Evolutionary conservation across 306 rosid species (phyloP).

Genomic region (Vicia sativa): DNA sequence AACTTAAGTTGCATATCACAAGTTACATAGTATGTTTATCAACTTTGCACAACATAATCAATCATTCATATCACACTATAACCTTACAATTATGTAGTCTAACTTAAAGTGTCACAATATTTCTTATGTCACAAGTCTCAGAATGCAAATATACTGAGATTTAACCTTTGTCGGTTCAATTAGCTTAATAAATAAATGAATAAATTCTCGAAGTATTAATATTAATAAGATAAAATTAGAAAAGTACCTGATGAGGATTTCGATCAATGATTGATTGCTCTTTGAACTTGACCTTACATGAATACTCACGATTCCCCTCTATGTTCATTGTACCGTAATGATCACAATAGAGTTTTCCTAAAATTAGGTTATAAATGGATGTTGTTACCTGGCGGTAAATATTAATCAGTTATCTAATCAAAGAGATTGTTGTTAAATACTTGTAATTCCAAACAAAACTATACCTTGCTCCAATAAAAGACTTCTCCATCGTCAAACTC

Average conservation of each 20-base stretch:
- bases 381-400: slow-evolving; percentile 78
- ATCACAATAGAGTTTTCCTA: slow-evolving; percentile 94
- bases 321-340: slow-evolving; percentile 94
- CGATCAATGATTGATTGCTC: slow-evolving; percentile 87
- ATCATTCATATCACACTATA: background rate
- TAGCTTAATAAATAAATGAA: no score
- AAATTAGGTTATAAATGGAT: slow-evolving; percentile 92
- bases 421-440: slow-evolving; percentile 11
- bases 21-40: slow-evolving; percentile 36
- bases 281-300: slow-evolving; percentile 84
- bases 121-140: no score
- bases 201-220: background rate
- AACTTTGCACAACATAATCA: slow-evolving; percentile 5
- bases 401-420: slow-evolving; percentile 29
- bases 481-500: slow-evolving; percentile 94
- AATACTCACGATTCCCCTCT: slow-evolving; percentile 66
- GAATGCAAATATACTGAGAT: no score
- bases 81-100: background rate
- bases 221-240: slow-evolving; percentile 30
- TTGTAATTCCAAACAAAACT: slow-evolving; percentile 17
- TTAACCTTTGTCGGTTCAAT: no score
- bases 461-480: slow-evolving; percentile 89
- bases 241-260: slow-evolving; percentile 87
- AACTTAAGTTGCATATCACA: slow-evolving; percentile 47
- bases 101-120: background rate